Evolutionary conservation across 2,329 filamentous ascomycete species (phyloP), one percentile per base, ranked within the genome.

Genomic region (Neonectria faginata): DNA sequence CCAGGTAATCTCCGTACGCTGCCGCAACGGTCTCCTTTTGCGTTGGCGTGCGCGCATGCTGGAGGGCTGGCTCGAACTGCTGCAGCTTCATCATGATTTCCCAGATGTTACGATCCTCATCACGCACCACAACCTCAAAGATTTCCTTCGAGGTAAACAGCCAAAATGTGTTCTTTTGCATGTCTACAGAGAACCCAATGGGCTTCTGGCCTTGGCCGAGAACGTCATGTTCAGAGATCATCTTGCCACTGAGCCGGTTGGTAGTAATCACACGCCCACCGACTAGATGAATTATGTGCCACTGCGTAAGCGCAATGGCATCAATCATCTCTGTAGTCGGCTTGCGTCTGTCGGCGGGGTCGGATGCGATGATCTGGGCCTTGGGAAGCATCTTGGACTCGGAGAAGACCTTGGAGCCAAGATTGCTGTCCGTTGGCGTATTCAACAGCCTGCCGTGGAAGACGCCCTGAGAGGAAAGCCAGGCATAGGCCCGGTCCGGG

Each of bases 81-180:
- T 97, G 91, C 69, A 91, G 87, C 73, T 92, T 88, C 63, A 97
- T 85, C 88, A 98, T 92, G 57, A 98, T 93, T 76, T 93, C 93
- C 96, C 96, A 99, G 16, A 98, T 89, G 76, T 98, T 92, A 70
- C 96, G 85, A 70, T 94, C 92, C 78, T 99, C 96, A 60, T 98
- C 93, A 48, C 90, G 91, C 12, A 95, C 91, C 12, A 96, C 92
- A 63, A 99, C 91, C 80, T 99, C 96, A 71, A 94, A 97, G 55
- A 99, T 97, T 74, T 97, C 94, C 61, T 92, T 87, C 0, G 88
- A 87, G 0, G 95, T 98, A 75, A 98, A 97, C 2, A 99, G 86
- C 96, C 97, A 99, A 76, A 95, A 97, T 0, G 96, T 99, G 74
- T 95, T 97, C 83, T 97, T 97, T 78, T 96, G 95, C 65, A 92